Base-by-base conservation (phyloP, 441 rosid species). In the Geranium incanum region DNA sequence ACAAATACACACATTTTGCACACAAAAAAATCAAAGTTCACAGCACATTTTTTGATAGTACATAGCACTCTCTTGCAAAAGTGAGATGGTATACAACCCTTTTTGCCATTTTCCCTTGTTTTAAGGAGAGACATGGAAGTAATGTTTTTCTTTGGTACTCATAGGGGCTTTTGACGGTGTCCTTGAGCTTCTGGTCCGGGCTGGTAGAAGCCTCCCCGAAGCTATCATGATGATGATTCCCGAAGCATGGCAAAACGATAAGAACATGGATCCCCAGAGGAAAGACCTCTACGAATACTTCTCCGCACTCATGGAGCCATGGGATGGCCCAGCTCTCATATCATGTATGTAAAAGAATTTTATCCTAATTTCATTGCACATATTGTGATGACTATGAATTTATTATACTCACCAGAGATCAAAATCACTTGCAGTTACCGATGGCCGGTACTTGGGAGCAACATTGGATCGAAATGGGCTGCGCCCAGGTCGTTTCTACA, bases 211-310 rank as follows among this genome's bases (percentile, higher is more conserved):
- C 85, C 97, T 96, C 60, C 99, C 98, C 64, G 99, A 93, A 89
- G 99, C 99, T 74, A 84, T 96, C 50, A 96, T 96, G 98, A 96
- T 96, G 99, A 89, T 93, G 99, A 96, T 96, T 71, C 99, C 99
- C 37, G 99, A 96, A 81, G 99, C 99, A 70, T 96, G 99, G 99
- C 99, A 96, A 86, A 96, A 96, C 79, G 99, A 96, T 74, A 89
- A 91, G 83, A 96, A 92, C 79, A 96, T 96, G 81, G 97, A 96
- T 76, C 97, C 98, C 78, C 78, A 86, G 43, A 71, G 96, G 73
- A 96, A 84, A 76, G 85, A 86, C 6, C 84, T 93, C 80, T 96
- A 93, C 71, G 91, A 92, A 72, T 96, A 90, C 83, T 89, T 90
- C 83, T 96, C 98, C 66, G 86, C 97, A 71, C 86, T 96, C 38